A percentile compares a stretch with the other conserved stretches of the same genome.
Evolutionary conservation across 768 basidiomycete genomes (phyloP).

Genomic region (Megacollybia marginata): DNA sequence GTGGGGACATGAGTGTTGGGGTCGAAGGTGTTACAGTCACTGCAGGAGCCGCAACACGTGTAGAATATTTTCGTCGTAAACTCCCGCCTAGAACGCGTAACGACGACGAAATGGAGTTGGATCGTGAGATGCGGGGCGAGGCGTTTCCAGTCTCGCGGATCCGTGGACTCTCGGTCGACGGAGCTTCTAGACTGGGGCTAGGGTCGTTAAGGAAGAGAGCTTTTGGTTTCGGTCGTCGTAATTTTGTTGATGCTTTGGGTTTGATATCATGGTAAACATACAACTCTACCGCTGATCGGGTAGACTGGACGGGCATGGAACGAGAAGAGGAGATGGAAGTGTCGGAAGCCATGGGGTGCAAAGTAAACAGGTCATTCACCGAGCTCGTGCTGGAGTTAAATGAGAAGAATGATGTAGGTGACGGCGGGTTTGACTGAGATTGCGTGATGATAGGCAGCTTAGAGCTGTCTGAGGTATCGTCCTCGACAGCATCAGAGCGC

Average conservation of each 20-base stretch:
- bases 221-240: neutral
- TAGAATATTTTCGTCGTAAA: neutral
- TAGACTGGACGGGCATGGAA: neutral
- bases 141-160: neutral
- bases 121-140: neutral
- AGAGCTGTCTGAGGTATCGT: no score
- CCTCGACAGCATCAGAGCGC: no score
- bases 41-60: neutral
- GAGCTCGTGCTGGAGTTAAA: neutral
- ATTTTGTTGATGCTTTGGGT: neutral
- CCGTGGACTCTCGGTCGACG: neutral
- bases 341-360: neutral
- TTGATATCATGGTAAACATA: neutral
- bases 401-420: neutral
- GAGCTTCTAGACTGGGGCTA: no score
- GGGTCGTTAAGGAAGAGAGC: neutral
- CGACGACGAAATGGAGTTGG: neutral
- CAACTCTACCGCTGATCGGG: neutral
- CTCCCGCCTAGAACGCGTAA: neutral
- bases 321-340: neutral
- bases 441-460: no score
- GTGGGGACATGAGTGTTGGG: neutral
- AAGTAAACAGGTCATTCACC: neutral
- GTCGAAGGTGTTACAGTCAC: conserved; percentile 2
- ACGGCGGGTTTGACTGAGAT: no score